Base-by-base conservation (phyloP, 345 rosid genomes). In the Citrus maxima region DNA sequence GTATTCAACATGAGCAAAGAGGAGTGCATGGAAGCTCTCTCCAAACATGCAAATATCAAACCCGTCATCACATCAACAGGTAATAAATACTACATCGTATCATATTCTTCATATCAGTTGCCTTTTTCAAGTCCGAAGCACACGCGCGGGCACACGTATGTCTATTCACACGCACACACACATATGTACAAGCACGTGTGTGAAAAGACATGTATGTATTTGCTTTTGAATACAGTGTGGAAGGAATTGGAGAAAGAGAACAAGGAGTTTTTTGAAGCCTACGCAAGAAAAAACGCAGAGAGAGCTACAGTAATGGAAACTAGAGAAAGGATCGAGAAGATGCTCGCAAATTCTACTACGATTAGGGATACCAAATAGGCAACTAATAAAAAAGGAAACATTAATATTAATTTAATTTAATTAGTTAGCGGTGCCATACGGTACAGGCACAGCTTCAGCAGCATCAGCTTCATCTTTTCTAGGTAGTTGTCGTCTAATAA, bases 31-130 rank as follows among this genome's bases (percentile, higher is more conserved):
- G 95, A 91, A 56, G 93, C 98, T 84, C 90, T 95, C 82, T 86
- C 91, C 71, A 92, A 90, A 84, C 95, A 93, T 84, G 98, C 98
- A 62, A 79, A 91, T 78, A 93, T 95, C 85, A 78, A 89, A 61
- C 95, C 97, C n/a, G 79, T 95, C 87, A 82, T 93, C 70, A 95
- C 98, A 60, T 90, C 95, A 61, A 95, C 98, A 71, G 98, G 98
- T 93, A 35, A 35, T 35, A 24, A 35, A 35, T 5, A 24, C 40
- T 12, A 54, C n/a, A 21, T 16, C 54, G n/a, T 54, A 19, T 54
- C 58, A 5, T 54, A 54, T 54, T 16, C 22, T 21, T 60, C n/a
- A 21, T 72, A 21, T 16, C 54, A 27, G 28, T 27, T 13, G 6
- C 27, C 13, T 9, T 12, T 4, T 37, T 25, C 38, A 27, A 28